Evolutionary conservation across 495 filamentous ascomycete species (phyloP).

Genomic region (Xylaria venustula): DNA sequence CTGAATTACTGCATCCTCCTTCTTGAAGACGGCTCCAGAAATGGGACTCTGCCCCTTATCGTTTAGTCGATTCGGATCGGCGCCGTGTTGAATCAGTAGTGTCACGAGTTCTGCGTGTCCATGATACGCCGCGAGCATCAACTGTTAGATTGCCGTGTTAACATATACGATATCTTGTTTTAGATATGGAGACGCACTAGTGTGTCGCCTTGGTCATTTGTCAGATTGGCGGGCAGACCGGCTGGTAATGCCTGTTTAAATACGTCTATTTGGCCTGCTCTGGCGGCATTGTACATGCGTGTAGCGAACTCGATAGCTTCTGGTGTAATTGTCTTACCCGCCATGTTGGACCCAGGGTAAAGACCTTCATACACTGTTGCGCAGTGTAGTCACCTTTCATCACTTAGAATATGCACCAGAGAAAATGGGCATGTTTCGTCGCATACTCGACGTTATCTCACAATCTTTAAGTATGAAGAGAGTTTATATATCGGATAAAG

Average conservation of each 20-base stretch:
- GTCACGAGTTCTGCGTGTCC: slow-evolving; percentile 51
- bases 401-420: too few species aligned
- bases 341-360: slow-evolving; percentile 16
- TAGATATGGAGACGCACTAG: slow-evolving; percentile 36
- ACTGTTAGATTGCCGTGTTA: slow-evolving; percentile 24
- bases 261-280: slow-evolving; percentile 45
- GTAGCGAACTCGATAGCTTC: slow-evolving; percentile 51
- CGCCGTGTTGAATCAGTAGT: slow-evolving; percentile 48
- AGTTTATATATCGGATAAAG: too few species aligned
- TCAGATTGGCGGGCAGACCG: slow-evolving; percentile 53
- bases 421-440: too few species aligned
- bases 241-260: slow-evolving; percentile 51
- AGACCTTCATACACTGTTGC: neutral
- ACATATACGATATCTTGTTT: neutral
- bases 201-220: slow-evolving; percentile 56
- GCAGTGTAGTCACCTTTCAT: too few species aligned
- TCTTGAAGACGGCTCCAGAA: slow-evolving; percentile 57
- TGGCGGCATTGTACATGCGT: slow-evolving; percentile 52
- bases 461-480: too few species aligned
- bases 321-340: slow-evolving; percentile 33
- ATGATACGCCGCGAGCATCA: slow-evolving; percentile 59
- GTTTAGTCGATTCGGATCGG: slow-evolving; percentile 53
- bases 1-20: slow-evolving; percentile 48
- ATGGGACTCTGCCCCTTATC: slow-evolving; percentile 54
- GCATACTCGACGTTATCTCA: too few species aligned